Evolutionary conservation across 805 yeast species (phyloP).

Genomic region (Nakazawaea peltata): DNA sequence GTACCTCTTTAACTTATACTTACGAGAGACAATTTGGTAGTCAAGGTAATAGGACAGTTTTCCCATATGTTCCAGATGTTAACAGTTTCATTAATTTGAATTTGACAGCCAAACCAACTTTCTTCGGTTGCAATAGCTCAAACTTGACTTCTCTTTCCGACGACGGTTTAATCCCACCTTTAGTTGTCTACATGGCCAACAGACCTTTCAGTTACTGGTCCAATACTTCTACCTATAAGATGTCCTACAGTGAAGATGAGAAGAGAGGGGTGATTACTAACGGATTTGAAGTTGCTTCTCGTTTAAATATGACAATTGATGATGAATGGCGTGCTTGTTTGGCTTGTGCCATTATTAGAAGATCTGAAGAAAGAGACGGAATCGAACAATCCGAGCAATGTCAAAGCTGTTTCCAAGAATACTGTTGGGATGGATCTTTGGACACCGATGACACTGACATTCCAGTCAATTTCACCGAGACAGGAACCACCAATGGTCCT

Average conservation of each 20-base stretch:
- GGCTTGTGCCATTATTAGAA: constrained; percentile 75
- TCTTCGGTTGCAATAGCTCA: constrained; percentile 73
- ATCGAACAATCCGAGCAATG: constrained; percentile 62
- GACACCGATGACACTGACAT: constrained; percentile 4
- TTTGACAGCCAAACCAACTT: constrained; percentile 61
- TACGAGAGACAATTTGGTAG: constrained; percentile 39
- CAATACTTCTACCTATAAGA: constrained; percentile 66
- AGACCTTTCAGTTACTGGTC: constrained; percentile 55
- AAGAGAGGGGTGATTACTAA: constrained; percentile 55
- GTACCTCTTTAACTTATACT: constrained; percentile 47
- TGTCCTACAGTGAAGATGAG: constrained; percentile 53
- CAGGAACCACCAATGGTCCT: constrained; percentile 27
- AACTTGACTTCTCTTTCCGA: constrained; percentile 39
- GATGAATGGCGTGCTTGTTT: constrained; percentile 65
- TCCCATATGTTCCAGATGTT: constrained; percentile 76
- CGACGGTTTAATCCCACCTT: constrained; percentile 46
- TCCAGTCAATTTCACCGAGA: constrained; percentile 28
- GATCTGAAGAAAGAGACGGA: constrained; percentile 65
- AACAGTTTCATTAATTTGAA: constrained; percentile 51
- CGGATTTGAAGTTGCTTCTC: constrained; percentile 65
- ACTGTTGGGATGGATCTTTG: constrained; percentile 66
- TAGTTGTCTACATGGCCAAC: constrained; percentile 74
- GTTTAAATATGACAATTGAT: constrained; percentile 61
- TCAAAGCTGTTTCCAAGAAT: constrained; percentile 55
- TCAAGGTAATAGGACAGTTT: constrained; percentile 51